A percentile compares a stretch with the other conserved stretches of the same genome.
Conservation (phyloP, 140 eudicot species). For the Senecio squalidus region DNA sequence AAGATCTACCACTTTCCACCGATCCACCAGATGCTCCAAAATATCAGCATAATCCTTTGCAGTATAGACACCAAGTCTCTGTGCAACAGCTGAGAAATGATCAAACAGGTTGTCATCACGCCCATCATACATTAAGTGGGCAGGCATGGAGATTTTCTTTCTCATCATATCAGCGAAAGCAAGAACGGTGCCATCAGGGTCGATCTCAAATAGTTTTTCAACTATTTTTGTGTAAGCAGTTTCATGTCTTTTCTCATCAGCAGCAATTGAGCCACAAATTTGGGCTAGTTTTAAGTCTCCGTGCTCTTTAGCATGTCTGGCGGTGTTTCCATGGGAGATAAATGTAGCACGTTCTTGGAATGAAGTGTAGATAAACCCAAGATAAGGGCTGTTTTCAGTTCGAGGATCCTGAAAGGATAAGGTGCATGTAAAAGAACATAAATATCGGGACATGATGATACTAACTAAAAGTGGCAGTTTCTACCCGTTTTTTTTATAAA, state of each 20-base stretch:
- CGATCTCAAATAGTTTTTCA: conserved; percentile 79
- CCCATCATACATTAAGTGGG: conserved; percentile 92
- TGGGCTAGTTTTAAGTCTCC: conserved; percentile 82
- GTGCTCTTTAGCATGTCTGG: conserved; percentile 66
- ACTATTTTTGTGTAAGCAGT: conserved; percentile 88
- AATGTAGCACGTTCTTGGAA: conserved; percentile 94
- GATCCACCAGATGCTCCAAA: conserved; percentile 65
- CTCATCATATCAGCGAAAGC: conserved; percentile 96
- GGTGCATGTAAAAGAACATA: not conserved
- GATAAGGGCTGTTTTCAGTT: conserved; percentile 83
- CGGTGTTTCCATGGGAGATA: conserved; percentile 87
- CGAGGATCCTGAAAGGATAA: conserved; percentile 52
- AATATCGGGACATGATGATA: not conserved
- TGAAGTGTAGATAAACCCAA: conserved; percentile 80
- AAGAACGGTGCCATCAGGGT: conserved; percentile 72
- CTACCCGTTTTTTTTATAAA: not conserved
- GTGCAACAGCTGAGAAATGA: conserved; percentile 83
- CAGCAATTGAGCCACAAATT: conserved; percentile 74
- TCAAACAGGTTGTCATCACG: conserved; percentile 73
- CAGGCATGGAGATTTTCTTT: conserved; percentile 89
- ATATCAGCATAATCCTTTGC: conserved; percentile 89
- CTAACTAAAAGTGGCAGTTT: not conserved
- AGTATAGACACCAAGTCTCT: conserved; percentile 78
- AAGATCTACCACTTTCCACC: conserved; percentile 74
- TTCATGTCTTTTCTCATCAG: conserved; percentile 90